Conservation (phyloP, 148 eudicot genomes). For the Nepenthes mirabilis region DNA sequence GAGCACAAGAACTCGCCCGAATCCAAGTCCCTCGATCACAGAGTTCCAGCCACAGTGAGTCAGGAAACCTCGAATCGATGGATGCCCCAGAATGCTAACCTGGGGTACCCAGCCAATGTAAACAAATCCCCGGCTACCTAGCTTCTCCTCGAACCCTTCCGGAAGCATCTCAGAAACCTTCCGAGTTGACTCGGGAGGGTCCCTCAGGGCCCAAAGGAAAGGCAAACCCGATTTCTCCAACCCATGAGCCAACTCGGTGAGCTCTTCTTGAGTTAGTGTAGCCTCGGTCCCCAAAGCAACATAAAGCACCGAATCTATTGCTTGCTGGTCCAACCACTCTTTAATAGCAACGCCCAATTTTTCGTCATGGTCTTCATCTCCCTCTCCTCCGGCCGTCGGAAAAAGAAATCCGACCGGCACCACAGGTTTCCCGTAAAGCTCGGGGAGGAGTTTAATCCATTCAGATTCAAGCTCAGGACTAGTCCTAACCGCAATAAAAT, state of each 20-base stretch:
- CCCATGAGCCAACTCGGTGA: slow-evolving; percentile 41
- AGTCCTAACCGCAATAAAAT: slow-evolving; percentile 41
- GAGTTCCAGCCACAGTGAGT: slow-evolving; percentile 78
- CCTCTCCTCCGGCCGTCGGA: neutral
- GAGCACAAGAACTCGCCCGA: slow-evolving; percentile 40
- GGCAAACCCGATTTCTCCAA: slow-evolving; percentile 41
- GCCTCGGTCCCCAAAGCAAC: slow-evolving; percentile 72
- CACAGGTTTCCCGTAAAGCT: slow-evolving; percentile 38
- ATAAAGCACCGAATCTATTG: slow-evolving; percentile 31
- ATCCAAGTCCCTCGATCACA: slow-evolving; percentile 41
- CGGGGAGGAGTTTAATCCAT: slow-evolving; percentile 35
- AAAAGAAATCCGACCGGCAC: slow-evolving; percentile 42
- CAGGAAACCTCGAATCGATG: slow-evolving; percentile 41
- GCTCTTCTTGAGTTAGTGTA: slow-evolving; percentile 24
- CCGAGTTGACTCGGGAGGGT: slow-evolving; percentile 15
- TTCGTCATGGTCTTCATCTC: neutral
- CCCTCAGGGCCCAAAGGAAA: slow-evolving; percentile 43
- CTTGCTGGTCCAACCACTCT: slow-evolving; percentile 37
- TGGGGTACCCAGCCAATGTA: slow-evolving; percentile 65
- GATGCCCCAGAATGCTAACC: slow-evolving; percentile 40
- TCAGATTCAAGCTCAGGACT: slow-evolving; percentile 40
- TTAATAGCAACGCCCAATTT: slow-evolving; percentile 20
- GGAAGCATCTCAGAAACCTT: neutral
- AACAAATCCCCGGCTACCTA: neutral
- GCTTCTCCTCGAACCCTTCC: slow-evolving; percentile 15